These are phyloP conservation scores for Fusarium udum DNA, from an alignment of 2,329 filamentous ascomycete species.

Conservation along the genomic window DNA sequence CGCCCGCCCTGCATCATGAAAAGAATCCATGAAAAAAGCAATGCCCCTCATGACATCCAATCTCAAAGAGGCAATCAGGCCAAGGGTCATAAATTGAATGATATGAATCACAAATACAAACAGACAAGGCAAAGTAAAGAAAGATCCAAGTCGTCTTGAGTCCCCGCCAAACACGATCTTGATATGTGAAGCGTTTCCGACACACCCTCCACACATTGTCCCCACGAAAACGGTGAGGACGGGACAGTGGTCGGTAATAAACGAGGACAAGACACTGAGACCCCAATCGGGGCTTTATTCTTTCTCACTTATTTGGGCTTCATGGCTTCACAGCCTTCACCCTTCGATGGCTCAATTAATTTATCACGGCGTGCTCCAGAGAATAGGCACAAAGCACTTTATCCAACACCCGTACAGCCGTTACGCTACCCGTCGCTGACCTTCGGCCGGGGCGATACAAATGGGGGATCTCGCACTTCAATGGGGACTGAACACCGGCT, in stretches of 20 bases:
- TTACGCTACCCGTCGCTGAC: conserved; percentile 21
- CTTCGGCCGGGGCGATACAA: conserved; percentile 17
- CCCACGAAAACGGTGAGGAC: conserved; percentile 41
- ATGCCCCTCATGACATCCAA: not conserved
- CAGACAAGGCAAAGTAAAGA: not conserved
- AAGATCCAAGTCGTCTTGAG: not conserved
- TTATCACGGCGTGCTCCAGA: conserved; percentile 10
- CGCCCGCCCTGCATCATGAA: not conserved
- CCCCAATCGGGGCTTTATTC: conserved; percentile 38
- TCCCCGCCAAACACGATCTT: conserved; percentile 1
- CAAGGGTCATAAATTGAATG: not conserved
- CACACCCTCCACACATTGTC: conserved; percentile 25
- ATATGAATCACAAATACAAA: not conserved
- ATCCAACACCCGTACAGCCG: conserved; percentile 25
- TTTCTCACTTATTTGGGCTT: not conserved
- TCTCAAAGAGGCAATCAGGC: not conserved
- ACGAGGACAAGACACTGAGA: not conserved
- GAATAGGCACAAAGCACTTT: conserved; percentile 19
- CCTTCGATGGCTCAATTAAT: not conserved
- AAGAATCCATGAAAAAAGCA: not conserved
- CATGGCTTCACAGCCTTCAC: not conserved
- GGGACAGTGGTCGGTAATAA: not conserved
- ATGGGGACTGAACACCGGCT: conserved; percentile 1
- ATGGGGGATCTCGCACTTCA: conserved; percentile 16
- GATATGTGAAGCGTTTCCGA: conserved; percentile 21